Percentiles rank a stretch among this genome's conserved stretches.
Conservation (phyloP, 179 eudicot genomes). For the Patellifolia procumbens region DNA sequence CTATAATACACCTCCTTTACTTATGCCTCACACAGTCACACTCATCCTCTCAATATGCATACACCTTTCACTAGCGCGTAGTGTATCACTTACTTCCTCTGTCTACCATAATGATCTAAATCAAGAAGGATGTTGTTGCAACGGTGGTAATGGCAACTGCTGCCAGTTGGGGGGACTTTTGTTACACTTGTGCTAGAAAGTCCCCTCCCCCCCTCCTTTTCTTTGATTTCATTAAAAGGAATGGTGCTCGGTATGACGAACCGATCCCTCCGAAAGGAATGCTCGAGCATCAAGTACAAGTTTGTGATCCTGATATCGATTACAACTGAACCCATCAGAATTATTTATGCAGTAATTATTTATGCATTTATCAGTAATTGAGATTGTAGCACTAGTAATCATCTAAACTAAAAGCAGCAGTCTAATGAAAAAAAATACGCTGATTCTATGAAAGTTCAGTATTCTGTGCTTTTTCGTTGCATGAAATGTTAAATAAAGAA, state of each 20-base stretch:
- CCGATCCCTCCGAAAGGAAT: not conserved
- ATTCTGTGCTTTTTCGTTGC: too few relatives aligned
- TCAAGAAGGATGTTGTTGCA: conserved; percentile 13
- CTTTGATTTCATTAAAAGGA: not conserved
- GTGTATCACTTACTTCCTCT: not conserved
- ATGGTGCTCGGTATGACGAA: not conserved
- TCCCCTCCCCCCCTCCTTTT: not conserved
- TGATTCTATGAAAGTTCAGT: not conserved
- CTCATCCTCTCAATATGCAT: not conserved
- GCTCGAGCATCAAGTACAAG: not conserved
- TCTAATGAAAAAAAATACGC: not conserved
- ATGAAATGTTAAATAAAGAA: not conserved
- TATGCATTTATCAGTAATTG: not conserved
- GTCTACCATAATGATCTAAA: not conserved
- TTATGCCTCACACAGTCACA: not conserved
- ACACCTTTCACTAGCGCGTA: not conserved
- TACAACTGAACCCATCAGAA: not conserved
- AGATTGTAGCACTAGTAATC: not conserved
- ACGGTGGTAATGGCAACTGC: not conserved
- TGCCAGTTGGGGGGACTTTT: not conserved
- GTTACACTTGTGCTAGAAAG: not conserved
- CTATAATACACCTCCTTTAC: not conserved
- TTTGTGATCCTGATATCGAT: not conserved
- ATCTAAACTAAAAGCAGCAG: not conserved
- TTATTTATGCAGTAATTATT: not conserved